Conservation (phyloP, 768 basidiomycete genomes). For the Ramaria sp. region DNA sequence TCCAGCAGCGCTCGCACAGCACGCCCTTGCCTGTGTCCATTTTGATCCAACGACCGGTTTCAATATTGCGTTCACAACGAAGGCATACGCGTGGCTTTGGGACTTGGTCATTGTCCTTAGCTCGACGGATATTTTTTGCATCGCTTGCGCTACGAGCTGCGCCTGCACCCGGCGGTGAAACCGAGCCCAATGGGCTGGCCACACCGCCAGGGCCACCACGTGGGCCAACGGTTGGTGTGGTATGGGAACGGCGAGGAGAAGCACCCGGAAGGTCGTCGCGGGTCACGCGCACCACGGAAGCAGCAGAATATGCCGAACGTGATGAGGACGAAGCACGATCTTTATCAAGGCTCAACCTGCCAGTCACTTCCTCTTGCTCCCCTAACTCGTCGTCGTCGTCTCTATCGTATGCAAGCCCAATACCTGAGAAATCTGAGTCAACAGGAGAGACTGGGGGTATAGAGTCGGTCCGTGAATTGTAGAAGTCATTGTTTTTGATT, state of each 20-base stretch:
- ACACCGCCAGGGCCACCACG: conserved; percentile 5
- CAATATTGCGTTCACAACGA: conserved; percentile 58
- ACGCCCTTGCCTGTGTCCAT: conserved; percentile 59
- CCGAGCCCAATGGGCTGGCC: conserved; percentile 2
- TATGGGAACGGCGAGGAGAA: conserved; percentile 6
- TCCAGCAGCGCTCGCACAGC: conserved; percentile 89
- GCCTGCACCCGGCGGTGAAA: neutral
- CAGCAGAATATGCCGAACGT: conserved; percentile 5
- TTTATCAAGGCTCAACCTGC: neutral
- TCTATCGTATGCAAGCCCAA: conserved; percentile 5
- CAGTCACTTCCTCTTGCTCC: neutral
- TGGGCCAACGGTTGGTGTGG: conserved; percentile 5
- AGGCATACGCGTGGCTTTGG: conserved; percentile 32
- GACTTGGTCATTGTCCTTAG: neutral
- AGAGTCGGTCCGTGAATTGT: conserved; percentile 10
- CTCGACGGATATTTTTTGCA: neutral
- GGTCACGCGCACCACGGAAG: neutral
- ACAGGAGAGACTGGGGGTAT: conserved; percentile 1
- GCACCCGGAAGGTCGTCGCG: neutral
- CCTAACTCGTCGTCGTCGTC: neutral
- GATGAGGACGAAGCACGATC: neutral
- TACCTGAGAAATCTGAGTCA: neutral
- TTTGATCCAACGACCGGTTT: conserved; percentile 74
- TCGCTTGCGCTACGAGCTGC: conserved; percentile 4
- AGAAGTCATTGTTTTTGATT: conserved; percentile 12